Percentiles rank a stretch among this genome's conserved stretches.
Conservation (phyloP, 148 eudicot species). For the Suaeda aralocaspica region DNA sequence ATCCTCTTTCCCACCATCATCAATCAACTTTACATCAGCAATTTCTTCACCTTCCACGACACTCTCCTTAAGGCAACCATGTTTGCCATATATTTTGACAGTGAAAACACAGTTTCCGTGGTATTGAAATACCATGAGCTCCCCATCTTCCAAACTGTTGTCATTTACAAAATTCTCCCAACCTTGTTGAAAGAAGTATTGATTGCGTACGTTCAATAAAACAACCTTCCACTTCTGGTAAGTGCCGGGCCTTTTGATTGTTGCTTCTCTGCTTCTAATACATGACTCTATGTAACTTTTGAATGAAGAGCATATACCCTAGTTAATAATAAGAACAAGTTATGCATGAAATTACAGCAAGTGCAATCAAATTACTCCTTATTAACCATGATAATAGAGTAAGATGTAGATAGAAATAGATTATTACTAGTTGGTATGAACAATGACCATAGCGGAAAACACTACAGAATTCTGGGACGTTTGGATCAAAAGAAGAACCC, state of each 20-base stretch:
- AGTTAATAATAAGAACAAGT: too few relatives aligned
- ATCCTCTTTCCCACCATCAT: not conserved
- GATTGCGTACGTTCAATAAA: not conserved
- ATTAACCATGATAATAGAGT: too few relatives aligned
- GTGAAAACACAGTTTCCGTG: constrained; percentile 12
- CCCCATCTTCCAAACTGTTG: not conserved
- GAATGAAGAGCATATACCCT: too few relatives aligned
- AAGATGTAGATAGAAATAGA: too few relatives aligned
- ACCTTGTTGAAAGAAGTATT: not conserved
- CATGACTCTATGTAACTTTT: too few relatives aligned
- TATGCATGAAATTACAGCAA: too few relatives aligned
- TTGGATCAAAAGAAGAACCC: too few relatives aligned
- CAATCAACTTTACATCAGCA: not conserved
- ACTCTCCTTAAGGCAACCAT: not conserved
- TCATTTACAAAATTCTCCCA: not conserved
- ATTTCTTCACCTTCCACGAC: not conserved
- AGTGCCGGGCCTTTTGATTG: constrained; percentile 1
- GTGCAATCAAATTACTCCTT: too few relatives aligned
- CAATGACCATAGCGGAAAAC: too few relatives aligned
- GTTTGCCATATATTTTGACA: constrained; percentile 12
- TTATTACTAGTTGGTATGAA: too few relatives aligned
- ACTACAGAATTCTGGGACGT: too few relatives aligned
- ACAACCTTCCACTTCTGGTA: constrained; percentile 7
- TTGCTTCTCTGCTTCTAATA: not conserved
- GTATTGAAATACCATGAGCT: constrained; percentile 16